Conservation (phyloP, 1,139 yeast genomes). For the Kodamaea suecica region DNA sequence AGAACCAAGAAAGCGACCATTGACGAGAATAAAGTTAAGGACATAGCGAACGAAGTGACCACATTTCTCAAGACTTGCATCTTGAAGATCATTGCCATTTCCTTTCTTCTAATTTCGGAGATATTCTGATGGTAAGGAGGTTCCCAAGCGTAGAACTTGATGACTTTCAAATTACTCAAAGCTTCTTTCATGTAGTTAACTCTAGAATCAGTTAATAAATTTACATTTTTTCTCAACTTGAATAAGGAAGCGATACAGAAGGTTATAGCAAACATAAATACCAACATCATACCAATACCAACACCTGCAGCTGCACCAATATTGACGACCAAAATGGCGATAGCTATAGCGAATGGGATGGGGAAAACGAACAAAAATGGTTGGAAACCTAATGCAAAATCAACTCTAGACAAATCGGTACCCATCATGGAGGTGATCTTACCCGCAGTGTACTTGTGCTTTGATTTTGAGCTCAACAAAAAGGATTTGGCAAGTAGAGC, state of each 20-base stretch:
- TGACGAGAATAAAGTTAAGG: conserved; percentile 66
- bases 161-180: conserved; percentile 60
- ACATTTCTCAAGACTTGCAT: conserved; percentile 59
- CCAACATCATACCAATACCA: conserved; percentile 46
- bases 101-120: conserved; percentile 44
- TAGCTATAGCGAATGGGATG: conserved; percentile 54
- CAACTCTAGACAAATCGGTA: conserved; percentile 77
- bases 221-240: conserved; percentile 40
- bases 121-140: conserved; percentile 49
- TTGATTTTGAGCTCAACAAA: conserved; percentile 25
- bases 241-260: conserved; percentile 37
- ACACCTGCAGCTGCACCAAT: conserved; percentile 73
- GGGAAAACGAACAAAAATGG: conserved; percentile 65
- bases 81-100: conserved; percentile 46
- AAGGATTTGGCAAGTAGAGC: conserved; percentile 33
- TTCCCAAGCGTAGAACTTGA: conserved; percentile 73
- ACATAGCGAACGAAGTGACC: conserved; percentile 54
- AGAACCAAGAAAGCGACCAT: conserved; percentile 71
- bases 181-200: conserved; percentile 63
- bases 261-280: conserved; percentile 40
- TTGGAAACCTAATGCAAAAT: conserved; percentile 69
- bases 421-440: conserved; percentile 56
- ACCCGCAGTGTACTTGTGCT: conserved; percentile 29
- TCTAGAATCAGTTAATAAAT: conserved; percentile 54
- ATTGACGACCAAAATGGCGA: conserved; percentile 63